phyloP scores from a whole-genome alignment of 163 green algal species.

The Volvox carteri region DNA sequence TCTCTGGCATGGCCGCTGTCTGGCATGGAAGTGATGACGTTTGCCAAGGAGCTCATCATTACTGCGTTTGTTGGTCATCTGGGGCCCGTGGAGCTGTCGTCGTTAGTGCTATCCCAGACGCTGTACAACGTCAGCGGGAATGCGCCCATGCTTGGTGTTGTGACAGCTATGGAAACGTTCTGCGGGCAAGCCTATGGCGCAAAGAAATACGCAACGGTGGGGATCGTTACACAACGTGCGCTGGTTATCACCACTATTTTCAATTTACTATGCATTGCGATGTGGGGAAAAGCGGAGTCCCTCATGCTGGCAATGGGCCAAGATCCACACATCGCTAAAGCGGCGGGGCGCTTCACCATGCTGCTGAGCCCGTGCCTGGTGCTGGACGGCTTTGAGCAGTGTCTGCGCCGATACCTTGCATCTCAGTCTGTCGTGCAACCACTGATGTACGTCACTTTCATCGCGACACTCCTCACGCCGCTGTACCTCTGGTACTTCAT shows the following conservation, averaged over 20 bases:
- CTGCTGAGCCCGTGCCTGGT: slow-evolving; percentile 70
- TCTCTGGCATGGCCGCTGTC: slow-evolving; percentile 75
- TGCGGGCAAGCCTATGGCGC: slow-evolving; percentile 74
- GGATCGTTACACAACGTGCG: slow-evolving; percentile 72
- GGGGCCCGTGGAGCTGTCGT: slow-evolving; percentile 74
- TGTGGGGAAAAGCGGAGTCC: slow-evolving; percentile 63
- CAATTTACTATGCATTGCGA: slow-evolving; percentile 58
- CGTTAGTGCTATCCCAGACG: slow-evolving; percentile 75
- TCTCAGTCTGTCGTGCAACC: slow-evolving; percentile 68
- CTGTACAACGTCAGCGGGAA: slow-evolving; percentile 79
- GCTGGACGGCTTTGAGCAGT: slow-evolving; percentile 75
- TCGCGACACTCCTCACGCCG: slow-evolving; percentile 72
- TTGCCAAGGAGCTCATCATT: slow-evolving; percentile 80
- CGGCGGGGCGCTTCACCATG: slow-evolving; percentile 69
- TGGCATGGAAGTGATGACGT: slow-evolving; percentile 78
- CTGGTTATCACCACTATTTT: slow-evolving; percentile 69
- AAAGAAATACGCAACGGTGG: slow-evolving; percentile 68
- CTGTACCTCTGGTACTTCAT: slow-evolving; percentile 78
- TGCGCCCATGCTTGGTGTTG: slow-evolving; percentile 72
- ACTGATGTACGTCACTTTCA: slow-evolving; percentile 74
- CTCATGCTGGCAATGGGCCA: slow-evolving; percentile 72
- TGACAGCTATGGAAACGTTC: slow-evolving; percentile 77
- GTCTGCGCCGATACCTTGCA: slow-evolving; percentile 61
- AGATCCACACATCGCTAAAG: slow-evolving; percentile 65
- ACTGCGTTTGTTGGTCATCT: slow-evolving; percentile 78